Evolutionary conservation across 2,329 filamentous ascomycete species (phyloP), one percentile per base, ranked within the genome.

Genomic region (Talaromyces albobiverticillius): DNA sequence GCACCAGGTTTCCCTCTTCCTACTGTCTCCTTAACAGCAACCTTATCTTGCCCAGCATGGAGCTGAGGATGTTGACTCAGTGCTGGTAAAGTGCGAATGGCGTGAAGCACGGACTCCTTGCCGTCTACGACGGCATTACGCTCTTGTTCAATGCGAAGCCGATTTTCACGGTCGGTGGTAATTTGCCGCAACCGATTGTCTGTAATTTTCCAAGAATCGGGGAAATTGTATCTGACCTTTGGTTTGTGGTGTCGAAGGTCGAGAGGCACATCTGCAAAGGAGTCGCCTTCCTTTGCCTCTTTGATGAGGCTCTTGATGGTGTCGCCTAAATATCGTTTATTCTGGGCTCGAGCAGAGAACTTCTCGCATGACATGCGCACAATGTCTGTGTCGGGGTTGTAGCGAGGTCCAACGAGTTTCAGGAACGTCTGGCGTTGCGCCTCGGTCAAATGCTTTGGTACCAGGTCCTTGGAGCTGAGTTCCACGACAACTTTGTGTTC

Each of bases 401-500:
- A 97, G 60, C 94, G 87, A 14, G 85, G 71, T 1, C 94, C 95
- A 18, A 83, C 85, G 42, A 99, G 81, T 77, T 97, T 97, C 72
- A 88, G 87, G 58, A 99, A 80, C 72, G 96, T 99, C 66, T 81
- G 70, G 59, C 82, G 79, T 73, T 96, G 89, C 34, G 79, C 72
- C 14, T 82, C 75, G 22, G 81, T 85, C 52, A 96, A 80, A 57
- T 80, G 76, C 16, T 70, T 71, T 25, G 78, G 78, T 23, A 67
- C 64, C 57, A 96, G 76, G 73, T 96, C 90, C 53, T 74, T 73
- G 14, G 88, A 86, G 59, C 81, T 84, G 74, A 97, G 95, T 69
- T 96, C 89, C 53, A 97, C 85, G 11, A 97, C 92, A 18, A 99
- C 92, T 79, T 99, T 99, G 68, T 85, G 86, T 73, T 91, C 85